Base-by-base conservation (phyloP, 2,329 filamentous ascomycete genomes). In the Colletotrichum salicis region DNA sequence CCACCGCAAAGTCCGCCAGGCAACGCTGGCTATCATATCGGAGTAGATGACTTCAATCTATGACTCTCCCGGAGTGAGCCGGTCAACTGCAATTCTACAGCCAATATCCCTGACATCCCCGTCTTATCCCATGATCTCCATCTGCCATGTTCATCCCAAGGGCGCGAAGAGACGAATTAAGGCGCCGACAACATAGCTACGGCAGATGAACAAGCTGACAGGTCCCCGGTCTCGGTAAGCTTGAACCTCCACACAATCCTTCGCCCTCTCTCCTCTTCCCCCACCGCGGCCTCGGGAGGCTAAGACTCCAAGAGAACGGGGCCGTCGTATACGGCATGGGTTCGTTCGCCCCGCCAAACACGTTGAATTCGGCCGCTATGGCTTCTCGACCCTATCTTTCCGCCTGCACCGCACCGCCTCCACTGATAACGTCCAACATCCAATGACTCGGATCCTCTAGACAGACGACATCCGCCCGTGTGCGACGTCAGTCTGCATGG, bases 401-500 rank as follows among this genome's bases (percentile, higher is more conserved):
- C 45, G 69, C 27, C 45, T 64, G 33, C 51, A 55, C 35, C 48
- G 54, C 59, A 55, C 29, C 33, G 54, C 66, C 54, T 69, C 69
- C 69, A 69, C 69, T 69, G 69, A 71, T 71, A 71, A 71, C 58
- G 33, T 41, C 22, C n/a, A 31, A 22, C 35, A 29, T 48, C 69
- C 69, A 71, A 71, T 71, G 59, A 64, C 35, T 68, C 65, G 65
- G 69, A n/a, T 48, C 48, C 29, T 56, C 27, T 12, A 11, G 33
- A 19, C 54, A 55, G 59, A 62, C 58, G 35, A 55, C 29, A 3
- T 5, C 31, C 35, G 3, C 27, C 48, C 51, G 10, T 37, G 19
- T 51, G 7, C 52, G 65, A 71, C 65, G 69, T 69, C 69, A 71
- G 55, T 60, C 22, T 68, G 29, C 69, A 71, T 59, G 59, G n/a